Conservation (phyloP, 495 filamentous ascomycete species). For the Penicillium verhagenii region DNA sequence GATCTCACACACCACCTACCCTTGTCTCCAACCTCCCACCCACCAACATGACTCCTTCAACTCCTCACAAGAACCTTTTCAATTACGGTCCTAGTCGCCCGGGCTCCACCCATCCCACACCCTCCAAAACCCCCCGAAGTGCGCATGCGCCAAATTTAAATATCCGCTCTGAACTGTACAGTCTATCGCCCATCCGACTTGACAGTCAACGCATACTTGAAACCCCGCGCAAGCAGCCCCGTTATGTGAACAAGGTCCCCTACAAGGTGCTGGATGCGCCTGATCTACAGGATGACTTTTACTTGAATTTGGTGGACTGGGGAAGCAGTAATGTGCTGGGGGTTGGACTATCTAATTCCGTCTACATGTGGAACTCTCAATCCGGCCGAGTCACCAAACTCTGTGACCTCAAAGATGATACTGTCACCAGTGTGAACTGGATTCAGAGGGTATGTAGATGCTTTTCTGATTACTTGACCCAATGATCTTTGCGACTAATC, state of each 20-base stretch:
- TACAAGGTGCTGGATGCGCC: slow-evolving; percentile 98
- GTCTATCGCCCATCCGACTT: slow-evolving; percentile 84
- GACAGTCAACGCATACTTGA: slow-evolving; percentile 89
- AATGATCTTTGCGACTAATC: neutral
- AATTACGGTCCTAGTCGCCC: slow-evolving; percentile 81
- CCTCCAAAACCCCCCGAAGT: slow-evolving; percentile 84
- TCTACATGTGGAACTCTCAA: slow-evolving; percentile 98
- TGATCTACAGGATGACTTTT: slow-evolving; percentile 95
- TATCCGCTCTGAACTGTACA: slow-evolving; percentile 87
- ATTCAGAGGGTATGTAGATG: slow-evolving; percentile 67
- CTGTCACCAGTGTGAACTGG: slow-evolving; percentile 94
- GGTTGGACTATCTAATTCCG: slow-evolving; percentile 85
- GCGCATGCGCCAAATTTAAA: slow-evolving; percentile 83
- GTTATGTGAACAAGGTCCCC: slow-evolving; percentile 90
- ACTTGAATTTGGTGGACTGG: slow-evolving; percentile 96
- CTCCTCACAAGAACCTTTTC: slow-evolving; percentile 96
- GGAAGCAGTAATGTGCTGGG: slow-evolving; percentile 92
- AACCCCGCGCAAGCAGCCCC: slow-evolving; percentile 80
- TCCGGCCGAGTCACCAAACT: slow-evolving; percentile 85
- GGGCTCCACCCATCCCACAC: slow-evolving; percentile 73
- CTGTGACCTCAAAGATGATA: slow-evolving; percentile 90
- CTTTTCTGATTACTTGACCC: neutral
- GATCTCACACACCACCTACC: slow-evolving; percentile 78
- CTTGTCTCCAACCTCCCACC: slow-evolving; percentile 62
- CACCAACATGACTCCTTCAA: slow-evolving; percentile 78